These are phyloP conservation scores for Acrocalymma vagum DNA, from an alignment of 2,329 filamentous ascomycete species.

Conservation along the genomic window DNA sequence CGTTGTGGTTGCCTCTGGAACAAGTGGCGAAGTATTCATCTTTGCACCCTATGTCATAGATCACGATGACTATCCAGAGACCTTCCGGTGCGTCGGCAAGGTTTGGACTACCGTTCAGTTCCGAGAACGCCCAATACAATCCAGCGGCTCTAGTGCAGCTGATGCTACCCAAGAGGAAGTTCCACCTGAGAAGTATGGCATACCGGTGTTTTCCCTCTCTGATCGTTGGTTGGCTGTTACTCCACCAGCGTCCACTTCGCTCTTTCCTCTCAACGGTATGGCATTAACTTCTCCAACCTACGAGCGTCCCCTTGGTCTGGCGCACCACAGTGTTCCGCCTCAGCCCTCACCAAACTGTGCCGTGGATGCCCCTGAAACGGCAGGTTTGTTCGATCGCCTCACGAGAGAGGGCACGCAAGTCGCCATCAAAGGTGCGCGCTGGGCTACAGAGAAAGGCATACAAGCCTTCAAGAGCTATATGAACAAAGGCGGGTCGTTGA, in stretches of 20 bases:
- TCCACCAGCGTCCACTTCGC: constrained; percentile 75
- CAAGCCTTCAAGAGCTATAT: constrained; percentile 85
- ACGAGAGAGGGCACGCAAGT: constrained; percentile 83
- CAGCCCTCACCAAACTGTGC: constrained; percentile 72
- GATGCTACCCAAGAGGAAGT: constrained; percentile 45
- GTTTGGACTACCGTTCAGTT: constrained; percentile 87
- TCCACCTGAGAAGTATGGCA: constrained; percentile 55
- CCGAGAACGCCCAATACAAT: constrained; percentile 42
- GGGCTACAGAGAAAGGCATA: constrained; percentile 79
- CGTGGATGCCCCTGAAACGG: constrained; percentile 75
- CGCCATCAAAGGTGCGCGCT: constrained; percentile 76
- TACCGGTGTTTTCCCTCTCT: constrained; percentile 73
- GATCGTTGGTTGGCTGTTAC: constrained; percentile 82
- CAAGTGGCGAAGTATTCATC: constrained; percentile 87
- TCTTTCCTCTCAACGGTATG: constrained; percentile 73
- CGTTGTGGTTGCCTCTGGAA: constrained; percentile 78
- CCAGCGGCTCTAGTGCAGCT: constrained; percentile 44
- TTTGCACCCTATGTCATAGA: constrained; percentile 56
- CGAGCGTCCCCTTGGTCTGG: constrained; percentile 63
- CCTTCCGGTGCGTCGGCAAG: constrained; percentile 80
- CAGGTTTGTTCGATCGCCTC: constrained; percentile 77
- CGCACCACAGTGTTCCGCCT: constrained; percentile 72
- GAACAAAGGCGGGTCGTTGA: constrained; percentile 57
- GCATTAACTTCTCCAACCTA: constrained; percentile 61
- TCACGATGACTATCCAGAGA: constrained; percentile 33